Evolutionary conservation across 129 eudicot genomes (phyloP), one percentile per base, ranked within the genome.

Genomic region (Sambucus nigra): DNA sequence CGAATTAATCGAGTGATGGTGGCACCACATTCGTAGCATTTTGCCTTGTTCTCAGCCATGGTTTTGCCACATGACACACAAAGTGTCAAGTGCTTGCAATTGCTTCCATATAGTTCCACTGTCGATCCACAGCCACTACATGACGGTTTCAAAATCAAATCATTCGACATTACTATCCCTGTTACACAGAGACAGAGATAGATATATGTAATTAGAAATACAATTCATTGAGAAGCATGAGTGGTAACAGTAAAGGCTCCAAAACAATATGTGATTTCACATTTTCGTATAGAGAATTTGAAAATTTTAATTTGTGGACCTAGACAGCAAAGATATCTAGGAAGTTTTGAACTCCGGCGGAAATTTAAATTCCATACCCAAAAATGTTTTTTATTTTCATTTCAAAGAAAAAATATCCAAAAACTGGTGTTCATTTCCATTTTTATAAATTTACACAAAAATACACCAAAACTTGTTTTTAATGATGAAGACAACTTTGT

Each of bases 11-110:
- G 89, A 59, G 95, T 79, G 55, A 91, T 59, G 53, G 76, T 63
- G 18, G 80, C 44, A 35, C 98, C 98, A 47, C 98, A 91, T 16
- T 91, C 95, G 38, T 61, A 73, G 72, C 98, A 91, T 54, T 65
- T 72, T 52, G 63, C 79, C n/a, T 79, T 76, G 5, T 73, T 73
- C 86, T 81, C 86, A 7, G 95, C 98, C 95, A 85, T 81, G 39
- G 77, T 51, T 56, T 77, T 91, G 17, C 98, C 98, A 52, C 98
- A 91, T 0, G 68, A 63, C 13, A 79, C 71, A 40, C 98, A 91
- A 5, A 91, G 87, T 15, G 98, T 91, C 84, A 91, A 53, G 77
- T 91, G 98, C 82, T 91, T 91, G 73, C 98, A 91, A 41, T 80
- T 73, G 78, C 98, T 91, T 1, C 98, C 98, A 29, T 91, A 91